Base-by-base conservation (phyloP, 352 stramenopile species). In the Phytopythium ostracodes region DNA sequence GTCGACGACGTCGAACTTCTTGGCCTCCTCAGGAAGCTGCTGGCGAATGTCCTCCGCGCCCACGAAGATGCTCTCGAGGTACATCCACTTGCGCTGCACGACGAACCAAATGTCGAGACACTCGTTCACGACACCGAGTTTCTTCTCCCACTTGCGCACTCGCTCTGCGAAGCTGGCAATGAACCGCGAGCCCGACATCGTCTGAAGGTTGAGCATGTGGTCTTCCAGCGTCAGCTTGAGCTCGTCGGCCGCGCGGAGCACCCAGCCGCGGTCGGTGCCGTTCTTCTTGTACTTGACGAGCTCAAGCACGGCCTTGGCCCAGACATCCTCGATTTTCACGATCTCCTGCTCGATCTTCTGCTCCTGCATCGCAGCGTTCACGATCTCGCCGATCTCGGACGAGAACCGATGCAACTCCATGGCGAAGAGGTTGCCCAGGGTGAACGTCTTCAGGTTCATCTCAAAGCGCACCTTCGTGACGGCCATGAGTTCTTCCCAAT, bases 61-160 rank as follows among this genome's bases (percentile, higher is more conserved):
- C 14, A 98, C 87, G 58, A 98, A 98, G 66, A 98, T 98, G 60
- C 84, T 96, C 63, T 98, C 92, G 20, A 98, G 81, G 64, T 98
- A 98, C 91, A 98, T 97, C 92, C 92, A 98, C 72, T 98, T 97
- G 35, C 90, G 84, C 73, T 98, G 92, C 18, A 98, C 92, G 25
- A 96, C 80, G 57, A 96, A 98, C 91, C 91, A 98, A 61, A 97
- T 80, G 64, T 98, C 91, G 0, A 98, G 58, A 35, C 84, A 96
- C 55, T 98, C 92, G 63, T 94, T 96, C 49, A 98, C 89, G 9
- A 94, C 73, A 22, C 94, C 83, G 8, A 98, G 76, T 11, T 79
- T 87, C 56, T 94, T 95, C 60, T 98, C 92, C 92, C 92, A 98
- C 60, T 88, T 91, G 50, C 92, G 87, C 15, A 98, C 90, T 12